A percentile compares a stretch with the other conserved stretches of the same genome.
These are phyloP conservation scores for Pyricularia grisea DNA, from an alignment of 2,329 filamentous ascomycete genomes.

Conservation along the genomic window DNA sequence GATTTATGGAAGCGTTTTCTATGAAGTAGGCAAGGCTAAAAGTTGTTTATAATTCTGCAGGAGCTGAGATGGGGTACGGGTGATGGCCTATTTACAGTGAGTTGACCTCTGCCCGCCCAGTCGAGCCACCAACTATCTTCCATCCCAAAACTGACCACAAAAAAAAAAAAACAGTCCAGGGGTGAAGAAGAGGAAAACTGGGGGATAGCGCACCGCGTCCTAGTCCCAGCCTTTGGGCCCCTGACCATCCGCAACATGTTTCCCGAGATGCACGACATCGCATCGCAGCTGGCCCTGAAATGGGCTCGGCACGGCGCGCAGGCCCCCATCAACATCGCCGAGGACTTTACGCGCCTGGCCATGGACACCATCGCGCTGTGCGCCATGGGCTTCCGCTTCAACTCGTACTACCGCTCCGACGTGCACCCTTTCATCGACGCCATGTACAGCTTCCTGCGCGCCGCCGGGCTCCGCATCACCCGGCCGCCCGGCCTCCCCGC, in stretches of 20 bases:
- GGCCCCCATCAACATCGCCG: not conserved
- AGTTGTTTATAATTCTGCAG: conserved; percentile 11
- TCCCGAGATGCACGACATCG: conserved; percentile 1
- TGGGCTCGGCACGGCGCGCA: conserved; percentile 1
- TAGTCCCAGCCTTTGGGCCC: not conserved
- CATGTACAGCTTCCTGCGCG: conserved; percentile 27
- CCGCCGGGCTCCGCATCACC: conserved; percentile 24
- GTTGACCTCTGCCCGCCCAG: too few relatives aligned
- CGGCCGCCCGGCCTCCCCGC: conserved; percentile 38
- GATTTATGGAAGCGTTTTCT: too few relatives aligned
- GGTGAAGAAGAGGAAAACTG: conserved; percentile 37
- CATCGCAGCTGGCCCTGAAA: not conserved
- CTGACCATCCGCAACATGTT: conserved; percentile 2
- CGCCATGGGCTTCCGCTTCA: conserved; percentile 65
- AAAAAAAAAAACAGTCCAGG: conserved; percentile 29
- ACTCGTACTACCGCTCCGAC: conserved; percentile 60
- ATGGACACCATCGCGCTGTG: conserved; percentile 65
- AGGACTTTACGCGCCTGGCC: conserved; percentile 61
- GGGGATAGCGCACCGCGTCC: not conserved
- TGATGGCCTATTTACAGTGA: conserved; percentile 58
- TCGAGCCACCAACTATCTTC: too few relatives aligned
- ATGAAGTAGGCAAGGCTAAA: too few relatives aligned
- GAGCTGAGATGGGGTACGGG: conserved; percentile 50
- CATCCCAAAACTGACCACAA: conserved; percentile 13
- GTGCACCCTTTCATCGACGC: conserved; percentile 49